A percentile compares a stretch with the other conserved stretches of the same genome.
Evolutionary conservation across 306 rosid species (phyloP).

Genomic region (Cicer chorassanicum): DNA sequence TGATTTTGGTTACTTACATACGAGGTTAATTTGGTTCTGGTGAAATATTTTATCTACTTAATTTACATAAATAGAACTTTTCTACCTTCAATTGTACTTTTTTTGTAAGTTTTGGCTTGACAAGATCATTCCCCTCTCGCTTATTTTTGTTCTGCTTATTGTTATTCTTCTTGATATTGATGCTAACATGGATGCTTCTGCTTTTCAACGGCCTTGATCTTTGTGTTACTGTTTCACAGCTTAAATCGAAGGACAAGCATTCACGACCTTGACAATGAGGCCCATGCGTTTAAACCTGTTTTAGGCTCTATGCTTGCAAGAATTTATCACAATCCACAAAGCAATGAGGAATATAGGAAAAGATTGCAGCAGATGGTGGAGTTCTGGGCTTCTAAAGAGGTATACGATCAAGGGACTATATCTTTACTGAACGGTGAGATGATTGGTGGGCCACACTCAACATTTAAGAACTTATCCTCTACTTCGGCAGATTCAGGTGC

Average conservation of each 20-base stretch:
- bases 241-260: slow-evolving; percentile 61
- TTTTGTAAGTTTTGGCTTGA: not conserved
- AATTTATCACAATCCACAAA: slow-evolving; percentile 90
- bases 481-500: slow-evolving; percentile 63
- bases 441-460: slow-evolving; percentile 72
- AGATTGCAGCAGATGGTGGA: slow-evolving; percentile 88
- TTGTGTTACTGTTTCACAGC: slow-evolving; percentile 56
- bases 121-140: slow-evolving; percentile 4
- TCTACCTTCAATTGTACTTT: not conserved
- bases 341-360: slow-evolving; percentile 81
- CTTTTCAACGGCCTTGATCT: slow-evolving; percentile 41
- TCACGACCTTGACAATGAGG: slow-evolving; percentile 79
- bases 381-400: slow-evolving; percentile 88
- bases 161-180: slow-evolving; percentile 36
- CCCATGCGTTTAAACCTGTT: slow-evolving; percentile 83
- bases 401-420: slow-evolving; percentile 82
- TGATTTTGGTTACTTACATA: slow-evolving; percentile 9
- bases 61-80: not conserved
- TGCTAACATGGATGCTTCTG: slow-evolving; percentile 11
- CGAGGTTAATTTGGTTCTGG: slow-evolving; percentile 15
- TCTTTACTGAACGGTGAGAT: slow-evolving; percentile 73
- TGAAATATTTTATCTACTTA: not conserved
- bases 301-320: slow-evolving; percentile 95
- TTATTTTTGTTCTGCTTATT: slow-evolving; percentile 20
- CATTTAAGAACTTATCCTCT: slow-evolving; percentile 61